Percentiles rank a stretch among this genome's conserved stretches.
Evolutionary conservation across 176 grass and related monocot genomes (phyloP).

Genomic region (Musa troglodytarum): DNA sequence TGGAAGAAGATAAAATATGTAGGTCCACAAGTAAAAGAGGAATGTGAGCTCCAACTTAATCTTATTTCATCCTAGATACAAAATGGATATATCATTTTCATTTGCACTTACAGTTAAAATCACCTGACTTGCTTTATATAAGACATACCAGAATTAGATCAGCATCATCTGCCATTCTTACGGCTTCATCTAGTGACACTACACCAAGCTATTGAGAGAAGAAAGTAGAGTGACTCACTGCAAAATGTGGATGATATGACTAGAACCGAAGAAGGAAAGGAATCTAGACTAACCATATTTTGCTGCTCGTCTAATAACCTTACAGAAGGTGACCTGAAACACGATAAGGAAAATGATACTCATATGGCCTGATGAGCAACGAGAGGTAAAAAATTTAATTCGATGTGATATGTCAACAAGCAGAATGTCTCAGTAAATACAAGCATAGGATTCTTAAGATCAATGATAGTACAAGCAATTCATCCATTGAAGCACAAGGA

Average conservation of each 20-base stretch:
- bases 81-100: not conserved
- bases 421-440: too few relatives aligned
- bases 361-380: not conserved
- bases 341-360: not conserved
- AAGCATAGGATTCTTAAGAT: not conserved
- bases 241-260: constrained; percentile 14
- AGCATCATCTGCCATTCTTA: constrained; percentile 47
- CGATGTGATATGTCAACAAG: too few relatives aligned
- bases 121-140: constrained; percentile 9
- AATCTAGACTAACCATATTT: constrained; percentile 58
- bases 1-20: too few relatives aligned
- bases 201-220: constrained; percentile 61
- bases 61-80: not conserved
- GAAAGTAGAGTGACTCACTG: not conserved
- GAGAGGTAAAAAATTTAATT: not conserved
- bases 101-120: not conserved
- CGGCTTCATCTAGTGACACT: constrained; percentile 56
- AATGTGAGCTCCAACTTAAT: too few relatives aligned
- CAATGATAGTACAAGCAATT: not conserved
- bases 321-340: constrained; percentile 56
- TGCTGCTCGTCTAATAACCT: constrained; percentile 83
- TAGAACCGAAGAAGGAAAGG: constrained; percentile 1
- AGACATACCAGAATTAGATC: constrained; percentile 61
- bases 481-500: not conserved
- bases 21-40: too few relatives aligned